Evolutionary conservation across 208 protist species (phyloP), one percentile per base, ranked within the genome.

Genomic region (Acanthamoeba quina): DNA sequence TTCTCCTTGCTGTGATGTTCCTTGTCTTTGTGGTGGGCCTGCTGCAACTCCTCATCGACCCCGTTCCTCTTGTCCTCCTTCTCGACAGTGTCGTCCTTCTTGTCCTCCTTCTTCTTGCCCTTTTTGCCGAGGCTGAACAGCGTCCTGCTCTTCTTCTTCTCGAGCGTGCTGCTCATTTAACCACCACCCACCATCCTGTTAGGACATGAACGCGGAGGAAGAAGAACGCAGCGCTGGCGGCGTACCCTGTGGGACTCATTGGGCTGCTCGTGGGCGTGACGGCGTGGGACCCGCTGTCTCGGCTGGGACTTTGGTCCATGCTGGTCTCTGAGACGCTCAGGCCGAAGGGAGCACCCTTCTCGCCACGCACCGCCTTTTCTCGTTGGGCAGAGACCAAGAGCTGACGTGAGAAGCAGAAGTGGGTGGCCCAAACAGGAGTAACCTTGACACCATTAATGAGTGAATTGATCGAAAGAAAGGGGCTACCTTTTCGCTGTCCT

Each of bases 21-120:
- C 31, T 78, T 47, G 17, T 58, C 54, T 58, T 58, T 58, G 54
- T 58, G 54, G 54, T 58, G 54, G 5, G 54, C 54, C 54, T 58
- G 54, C 54, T 58, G 54, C 15, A 58, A 17, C 54, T 82, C 72
- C 19, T 82, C 72, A 4, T 82, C 72, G 44, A 54, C 37, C 7
- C 56, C 72, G 44, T 26, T n/a, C 72, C 31, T 82, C 72, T 82
- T 54, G 26, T 82, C 72, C 34, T 82, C 72, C 34, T 82, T 82
- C 21, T 82, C 44, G 3, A 15, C 41, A 21, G 37, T 82, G 0
- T 82, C 72, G 5, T 82, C 64, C 21, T 72, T 72, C 29, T 37
- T 31, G 17, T 72, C 64, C 29, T 72, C 64, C 31, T 72, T 72
- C 64, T 72, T 72, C 64, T 72, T 72, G 64, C 21, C 9, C 21